Conservation (phyloP, 352 stramenopile genomes). For the Globisporangium sylvaticum region DNA sequence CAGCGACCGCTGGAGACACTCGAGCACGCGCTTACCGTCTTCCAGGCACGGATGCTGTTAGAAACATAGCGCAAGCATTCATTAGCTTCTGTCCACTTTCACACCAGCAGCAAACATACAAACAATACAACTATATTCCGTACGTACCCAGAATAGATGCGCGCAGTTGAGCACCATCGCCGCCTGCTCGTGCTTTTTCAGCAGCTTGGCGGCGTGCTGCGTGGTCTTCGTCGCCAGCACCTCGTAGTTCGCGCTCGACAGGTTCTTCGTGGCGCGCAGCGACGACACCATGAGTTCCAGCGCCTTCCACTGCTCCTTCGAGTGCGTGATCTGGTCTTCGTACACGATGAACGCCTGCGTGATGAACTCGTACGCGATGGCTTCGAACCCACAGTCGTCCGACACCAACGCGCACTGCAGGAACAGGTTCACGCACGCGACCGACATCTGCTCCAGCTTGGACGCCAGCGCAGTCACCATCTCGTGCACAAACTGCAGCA, state of each 20-base stretch:
- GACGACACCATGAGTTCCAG: slow-evolving; percentile 89
- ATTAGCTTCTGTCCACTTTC: neutral
- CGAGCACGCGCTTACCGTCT: slow-evolving; percentile 92
- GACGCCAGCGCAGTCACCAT: slow-evolving; percentile 91
- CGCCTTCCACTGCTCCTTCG: slow-evolving; percentile 84
- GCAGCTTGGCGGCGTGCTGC: slow-evolving; percentile 94
- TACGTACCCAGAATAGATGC: slow-evolving; percentile 94
- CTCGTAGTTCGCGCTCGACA: slow-evolving; percentile 91
- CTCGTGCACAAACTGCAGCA: slow-evolving; percentile 97
- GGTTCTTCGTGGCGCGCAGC: slow-evolving; percentile 70
- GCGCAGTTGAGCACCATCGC: slow-evolving; percentile 93
- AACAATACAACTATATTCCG: neutral
- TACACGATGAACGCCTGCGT: slow-evolving; percentile 95
- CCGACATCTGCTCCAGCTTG: slow-evolving; percentile 66
- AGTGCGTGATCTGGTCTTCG: slow-evolving; percentile 94
- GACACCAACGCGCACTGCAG: slow-evolving; percentile 91
- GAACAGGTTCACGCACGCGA: slow-evolving; percentile 91
- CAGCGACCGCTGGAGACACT: slow-evolving; percentile 95
- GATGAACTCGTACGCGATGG: slow-evolving; percentile 97
- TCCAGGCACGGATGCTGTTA: slow-evolving; percentile 65
- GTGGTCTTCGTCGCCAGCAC: slow-evolving; percentile 95
- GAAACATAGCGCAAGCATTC: slow-evolving; percentile 4
- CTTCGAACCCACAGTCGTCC: slow-evolving; percentile 77
- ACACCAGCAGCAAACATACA: neutral
- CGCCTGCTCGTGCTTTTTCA: slow-evolving; percentile 97